Conservation (phyloP, 1,284 basidiomycete genomes). For the Irpex sp. region DNA sequence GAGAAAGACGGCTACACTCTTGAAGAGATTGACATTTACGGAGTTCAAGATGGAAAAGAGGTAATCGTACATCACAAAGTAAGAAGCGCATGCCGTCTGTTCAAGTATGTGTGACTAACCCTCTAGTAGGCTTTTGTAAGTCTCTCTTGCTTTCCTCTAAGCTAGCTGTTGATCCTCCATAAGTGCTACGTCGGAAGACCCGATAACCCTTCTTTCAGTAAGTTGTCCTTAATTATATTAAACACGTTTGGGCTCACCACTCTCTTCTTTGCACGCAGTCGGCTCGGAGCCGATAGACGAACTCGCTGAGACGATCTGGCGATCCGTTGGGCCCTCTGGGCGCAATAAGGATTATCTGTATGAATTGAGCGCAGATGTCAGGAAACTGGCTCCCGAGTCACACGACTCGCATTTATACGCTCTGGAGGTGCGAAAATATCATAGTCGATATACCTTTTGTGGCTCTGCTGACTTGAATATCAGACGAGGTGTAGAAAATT, state of each 20-base stretch:
- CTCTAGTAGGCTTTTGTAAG: constrained; percentile 19
- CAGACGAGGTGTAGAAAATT: constrained; percentile 29
- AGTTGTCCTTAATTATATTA: constrained; percentile 15
- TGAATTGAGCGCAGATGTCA: constrained; percentile 64
- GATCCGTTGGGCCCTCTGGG: constrained; percentile 78
- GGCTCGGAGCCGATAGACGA: constrained; percentile 72
- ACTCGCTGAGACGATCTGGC: constrained; percentile 69
- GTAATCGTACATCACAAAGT: constrained; percentile 53
- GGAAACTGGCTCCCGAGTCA: constrained; percentile 68
- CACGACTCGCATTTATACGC: constrained; percentile 75
- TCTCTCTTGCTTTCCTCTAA: background rate
- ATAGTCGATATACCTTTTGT: background rate
- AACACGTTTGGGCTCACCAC: background rate
- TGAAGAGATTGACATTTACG: constrained; percentile 60
- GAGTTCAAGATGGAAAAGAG: constrained; percentile 49
- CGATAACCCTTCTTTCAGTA: constrained; percentile 78
- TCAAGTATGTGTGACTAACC: no score
- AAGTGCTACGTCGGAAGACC: constrained; percentile 77
- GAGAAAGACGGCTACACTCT: constrained; percentile 86
- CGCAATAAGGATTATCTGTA: constrained; percentile 87
- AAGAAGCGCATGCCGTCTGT: constrained; percentile 17
- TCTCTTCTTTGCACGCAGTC: constrained; percentile 39
- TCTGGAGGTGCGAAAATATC: constrained; percentile 53
- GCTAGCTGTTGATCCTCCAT: constrained; percentile 15
- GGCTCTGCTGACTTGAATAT: background rate